Evolutionary conservation across 2,329 filamentous ascomycete species (phyloP), one percentile per base, ranked within the genome.

Genomic region (Cladosporium sp.): DNA sequence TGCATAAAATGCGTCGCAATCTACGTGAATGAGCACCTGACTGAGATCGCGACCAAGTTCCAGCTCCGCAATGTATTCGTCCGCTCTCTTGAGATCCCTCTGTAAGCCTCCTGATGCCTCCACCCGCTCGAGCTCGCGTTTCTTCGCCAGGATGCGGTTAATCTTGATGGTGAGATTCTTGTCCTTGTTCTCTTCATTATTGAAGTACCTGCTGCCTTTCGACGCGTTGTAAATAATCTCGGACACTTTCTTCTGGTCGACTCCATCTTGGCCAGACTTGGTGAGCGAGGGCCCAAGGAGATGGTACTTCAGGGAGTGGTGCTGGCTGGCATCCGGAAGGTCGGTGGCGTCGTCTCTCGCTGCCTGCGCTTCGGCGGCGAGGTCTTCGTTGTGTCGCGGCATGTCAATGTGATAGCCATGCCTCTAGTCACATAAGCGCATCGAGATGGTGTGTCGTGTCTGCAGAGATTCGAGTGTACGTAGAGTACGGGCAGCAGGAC

Each of bases 1-100:
- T 0, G 95, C 95, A 74, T 95, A 99, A 78, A 99, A 99, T 18
- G 95, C 95, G 81, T 99, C 95, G 78, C 95, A 98, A 77, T 99
- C 95, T 58, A 98, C 86, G 76, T 99, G 95, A 0, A 98, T 90
- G 28, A 98, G 87, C 66, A 87, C 83, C 76, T 98, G 95, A 0
- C 89, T 90, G 41, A 99, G 81, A 74, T 98, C 93, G 57, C 95
- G 86, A 1, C 85, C 84, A 8, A 88, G 76, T 74, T 99, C 95
- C 24, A 97, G 85, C 72, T 94, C 88, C 0, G 88, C 84, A 63
- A 98, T 89, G 68, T 92, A 88, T 68, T 92, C 88, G 76, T 98
- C 93, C 24, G 92, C 93, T 66, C 87, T 87, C 54, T 91, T 88
- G 34, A 90, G 79, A 67, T 97, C 91, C 36, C 85, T 83, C 51